These are phyloP conservation scores for Cladosporium sp. DNA, from an alignment of 2,329 filamentous ascomycete genomes.

Conservation along the genomic window DNA sequence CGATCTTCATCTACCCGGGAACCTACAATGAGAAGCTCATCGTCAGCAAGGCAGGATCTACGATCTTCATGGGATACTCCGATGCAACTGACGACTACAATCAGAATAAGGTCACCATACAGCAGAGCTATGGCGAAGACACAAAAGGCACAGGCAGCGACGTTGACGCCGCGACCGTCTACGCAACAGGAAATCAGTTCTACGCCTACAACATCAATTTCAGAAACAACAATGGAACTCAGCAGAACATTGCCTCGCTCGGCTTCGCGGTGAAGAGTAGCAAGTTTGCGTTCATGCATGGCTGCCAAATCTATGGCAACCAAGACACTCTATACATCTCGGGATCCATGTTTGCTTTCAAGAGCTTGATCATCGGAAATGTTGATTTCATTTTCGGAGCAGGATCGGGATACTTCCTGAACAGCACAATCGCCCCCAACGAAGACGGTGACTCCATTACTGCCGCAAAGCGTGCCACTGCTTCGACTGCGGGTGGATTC, in stretches of 20 bases:
- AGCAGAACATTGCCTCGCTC: constrained; percentile 41
- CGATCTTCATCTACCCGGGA: constrained; percentile 45
- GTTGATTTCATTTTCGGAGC: constrained; percentile 48
- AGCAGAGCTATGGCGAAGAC: constrained; percentile 39
- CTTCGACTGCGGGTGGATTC: constrained; percentile 40
- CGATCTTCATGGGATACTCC: constrained; percentile 44
- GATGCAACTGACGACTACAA: constrained; percentile 40
- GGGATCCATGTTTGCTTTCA: constrained; percentile 43
- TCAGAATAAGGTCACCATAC: constrained; percentile 41
- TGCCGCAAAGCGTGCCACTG: constrained; percentile 42
- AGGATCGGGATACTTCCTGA: constrained; percentile 48
- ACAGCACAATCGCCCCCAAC: constrained; percentile 40
- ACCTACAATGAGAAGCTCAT: constrained; percentile 43
- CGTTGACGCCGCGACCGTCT: constrained; percentile 43
- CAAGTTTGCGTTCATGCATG: constrained; percentile 43
- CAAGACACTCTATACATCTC: constrained; percentile 43
- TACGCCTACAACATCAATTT: constrained; percentile 45
- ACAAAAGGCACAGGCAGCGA: constrained; percentile 41
- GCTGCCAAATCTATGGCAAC: constrained; percentile 41
- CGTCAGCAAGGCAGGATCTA: constrained; percentile 41
- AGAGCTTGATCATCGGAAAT: constrained; percentile 43
- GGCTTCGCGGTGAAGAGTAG: constrained; percentile 45
- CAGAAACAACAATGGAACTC: constrained; percentile 41
- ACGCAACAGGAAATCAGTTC: constrained; percentile 44
- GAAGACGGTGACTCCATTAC: constrained; percentile 40